A percentile compares a stretch with the other conserved stretches of the same genome.
phyloP scores from a whole-genome alignment of 192 early-diverging fungal genomes.

The Coemansia sp. region DNA sequence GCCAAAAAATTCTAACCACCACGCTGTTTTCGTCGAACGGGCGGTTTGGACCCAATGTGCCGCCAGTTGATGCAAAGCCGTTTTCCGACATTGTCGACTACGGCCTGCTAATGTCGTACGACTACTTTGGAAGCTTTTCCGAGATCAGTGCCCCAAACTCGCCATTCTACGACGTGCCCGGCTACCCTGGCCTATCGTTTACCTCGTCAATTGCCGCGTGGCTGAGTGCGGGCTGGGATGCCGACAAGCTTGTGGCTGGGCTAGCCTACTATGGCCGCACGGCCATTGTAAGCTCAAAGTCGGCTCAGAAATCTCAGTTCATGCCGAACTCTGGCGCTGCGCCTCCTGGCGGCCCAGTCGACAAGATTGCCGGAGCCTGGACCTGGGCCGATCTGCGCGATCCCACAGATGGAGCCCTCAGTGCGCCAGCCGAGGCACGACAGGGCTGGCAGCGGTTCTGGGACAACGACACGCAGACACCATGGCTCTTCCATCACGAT shows the following conservation, averaged over 20 bases:
- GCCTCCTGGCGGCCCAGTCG: slow-evolving; percentile 39
- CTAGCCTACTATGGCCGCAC: slow-evolving; percentile 66
- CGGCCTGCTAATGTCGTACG: slow-evolving; percentile 75
- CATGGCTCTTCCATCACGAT: slow-evolving; percentile 66
- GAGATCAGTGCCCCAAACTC: slow-evolving; percentile 56
- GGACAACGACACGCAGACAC: slow-evolving; percentile 64
- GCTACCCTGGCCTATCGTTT: slow-evolving; percentile 48
- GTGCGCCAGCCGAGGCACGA: slow-evolving; percentile 15
- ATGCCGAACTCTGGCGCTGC: slow-evolving; percentile 35
- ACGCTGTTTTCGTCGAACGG: slow-evolving; percentile 59
- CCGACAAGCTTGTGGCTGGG: slow-evolving; percentile 63
- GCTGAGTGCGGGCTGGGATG: slow-evolving; percentile 59
- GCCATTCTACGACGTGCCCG: slow-evolving; percentile 47
- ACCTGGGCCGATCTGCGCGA: slow-evolving; percentile 50
- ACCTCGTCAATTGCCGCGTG: slow-evolving; percentile 56
- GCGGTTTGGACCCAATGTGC: slow-evolving; percentile 54
- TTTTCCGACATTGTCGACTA: slow-evolving; percentile 65
- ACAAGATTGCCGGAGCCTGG: slow-evolving; percentile 50
- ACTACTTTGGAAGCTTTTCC: slow-evolving; percentile 62
- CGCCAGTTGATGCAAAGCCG: slow-evolving; percentile 56
- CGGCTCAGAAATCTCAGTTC: slow-evolving; percentile 25
- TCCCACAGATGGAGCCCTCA: slow-evolving; percentile 33
- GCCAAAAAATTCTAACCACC: slow-evolving; percentile 61
- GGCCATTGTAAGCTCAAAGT: slow-evolving; percentile 12
- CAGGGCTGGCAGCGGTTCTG: slow-evolving; percentile 65